Percentiles rank a stretch among this genome's conserved stretches.
These are phyloP conservation scores for Leishmania tropica DNA, from an alignment of 208 protist genomes.

Conservation along the genomic window DNA sequence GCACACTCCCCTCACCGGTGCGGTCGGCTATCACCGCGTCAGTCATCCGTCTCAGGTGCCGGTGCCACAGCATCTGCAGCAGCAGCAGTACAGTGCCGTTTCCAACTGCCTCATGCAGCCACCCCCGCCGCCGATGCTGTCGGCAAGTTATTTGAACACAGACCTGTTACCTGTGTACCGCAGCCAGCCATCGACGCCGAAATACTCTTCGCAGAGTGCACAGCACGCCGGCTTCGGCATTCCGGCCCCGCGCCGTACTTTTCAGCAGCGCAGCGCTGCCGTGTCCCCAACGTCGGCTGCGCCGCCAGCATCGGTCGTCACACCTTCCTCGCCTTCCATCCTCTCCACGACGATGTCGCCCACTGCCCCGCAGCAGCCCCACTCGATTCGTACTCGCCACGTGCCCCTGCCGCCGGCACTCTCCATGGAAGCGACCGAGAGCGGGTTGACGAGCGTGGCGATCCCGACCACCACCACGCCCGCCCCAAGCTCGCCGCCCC, in stretches of 20 bases:
- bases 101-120: not conserved
- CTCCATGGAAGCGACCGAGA: not conserved
- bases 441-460: not conserved
- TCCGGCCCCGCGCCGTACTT: not conserved
- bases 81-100: not conserved
- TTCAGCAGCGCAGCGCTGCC: not conserved
- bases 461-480: slow-evolving; percentile 10
- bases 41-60: not conserved
- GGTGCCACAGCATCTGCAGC: not conserved
- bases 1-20: not conserved
- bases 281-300: not conserved
- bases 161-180: not conserved
- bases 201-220: not conserved
- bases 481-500: slow-evolving; percentile 2
- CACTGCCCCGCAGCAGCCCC: not conserved
- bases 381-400: not conserved
- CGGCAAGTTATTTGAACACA: not conserved
- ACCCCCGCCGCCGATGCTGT: not conserved
- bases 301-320: not conserved
- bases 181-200: not conserved
- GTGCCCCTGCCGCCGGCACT: slow-evolving; percentile 1
- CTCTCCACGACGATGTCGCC: not conserved
- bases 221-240: not conserved
- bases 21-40: not conserved
- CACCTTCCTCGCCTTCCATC: not conserved